Evolutionary conservation across 2,329 filamentous ascomycete species (phyloP).

Genomic region (Claviceps sp.): DNA sequence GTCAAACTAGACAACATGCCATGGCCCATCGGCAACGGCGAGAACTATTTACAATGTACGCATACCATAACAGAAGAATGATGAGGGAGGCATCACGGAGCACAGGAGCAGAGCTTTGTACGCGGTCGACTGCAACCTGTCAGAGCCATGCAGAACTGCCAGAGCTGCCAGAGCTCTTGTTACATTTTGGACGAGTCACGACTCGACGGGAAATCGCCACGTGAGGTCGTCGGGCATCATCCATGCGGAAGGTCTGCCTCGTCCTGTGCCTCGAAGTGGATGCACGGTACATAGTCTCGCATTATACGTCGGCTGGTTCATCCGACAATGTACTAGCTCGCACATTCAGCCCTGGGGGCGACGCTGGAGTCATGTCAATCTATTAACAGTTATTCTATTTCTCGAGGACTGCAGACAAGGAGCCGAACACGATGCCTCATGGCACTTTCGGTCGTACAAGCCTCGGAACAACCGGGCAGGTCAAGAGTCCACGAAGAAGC

Average conservation of each 20-base stretch:
- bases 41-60: not conserved
- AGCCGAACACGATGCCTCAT: too few relatives aligned
- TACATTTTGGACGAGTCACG: not conserved
- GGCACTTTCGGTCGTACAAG: too few relatives aligned
- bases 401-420: too few relatives aligned
- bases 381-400: too few relatives aligned
- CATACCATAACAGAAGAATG: not conserved
- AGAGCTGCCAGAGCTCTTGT: not conserved
- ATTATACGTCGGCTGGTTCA: not conserved
- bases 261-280: too few relatives aligned
- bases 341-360: not conserved
- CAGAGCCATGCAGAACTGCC: not conserved
- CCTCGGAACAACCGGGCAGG: too few relatives aligned
- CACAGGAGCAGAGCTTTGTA: not conserved
- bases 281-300: not conserved
- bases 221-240: too few relatives aligned
- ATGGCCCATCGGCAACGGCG: not conserved
- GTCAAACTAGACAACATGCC: not conserved
- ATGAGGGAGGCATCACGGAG: constrained; percentile 1
- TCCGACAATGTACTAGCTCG: not conserved
- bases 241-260: too few relatives aligned
- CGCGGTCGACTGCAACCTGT: not conserved
- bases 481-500: too few relatives aligned
- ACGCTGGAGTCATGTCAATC: too few relatives aligned
- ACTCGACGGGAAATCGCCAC: too few relatives aligned